phyloP scores from a whole-genome alignment of 768 basidiomycete species.

The Favolaschia claudopus region DNA sequence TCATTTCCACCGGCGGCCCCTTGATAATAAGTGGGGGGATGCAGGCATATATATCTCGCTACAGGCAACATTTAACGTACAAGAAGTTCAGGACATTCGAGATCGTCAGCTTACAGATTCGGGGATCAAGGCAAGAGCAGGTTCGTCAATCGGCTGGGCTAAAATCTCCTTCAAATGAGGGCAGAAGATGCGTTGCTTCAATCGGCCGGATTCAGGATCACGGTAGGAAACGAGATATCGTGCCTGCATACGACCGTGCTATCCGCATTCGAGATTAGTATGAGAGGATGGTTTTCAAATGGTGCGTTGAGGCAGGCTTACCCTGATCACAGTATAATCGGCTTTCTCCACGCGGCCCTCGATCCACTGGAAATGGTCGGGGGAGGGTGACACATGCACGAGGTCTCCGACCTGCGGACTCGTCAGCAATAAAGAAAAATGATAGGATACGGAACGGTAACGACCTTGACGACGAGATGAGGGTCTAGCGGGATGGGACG shows the following conservation, averaged over 20 bases:
- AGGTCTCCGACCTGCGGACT: constrained; percentile 11
- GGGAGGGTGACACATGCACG: constrained; percentile 10
- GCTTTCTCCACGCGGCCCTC: constrained; percentile 14
- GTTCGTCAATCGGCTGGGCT: neutral
- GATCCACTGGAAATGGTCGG: constrained; percentile 9
- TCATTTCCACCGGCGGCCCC: constrained; percentile 1
- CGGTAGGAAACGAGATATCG: constrained; percentile 13
- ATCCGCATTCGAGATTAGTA: no score
- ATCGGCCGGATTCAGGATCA: constrained; percentile 1
- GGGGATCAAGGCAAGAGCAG: constrained; percentile 2
- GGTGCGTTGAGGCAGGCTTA: neutral
- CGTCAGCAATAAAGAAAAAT: neutral
- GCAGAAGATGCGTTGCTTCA: constrained; percentile 4
- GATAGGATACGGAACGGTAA: neutral
- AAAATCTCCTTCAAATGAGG: constrained; percentile 4
- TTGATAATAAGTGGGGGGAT: neutral
- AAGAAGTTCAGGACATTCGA: neutral
- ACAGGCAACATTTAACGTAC: neutral
- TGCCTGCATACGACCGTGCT: neutral
- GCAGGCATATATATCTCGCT: constrained; percentile 18
- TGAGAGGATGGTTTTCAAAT: neutral
- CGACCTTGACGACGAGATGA: constrained; percentile 2
- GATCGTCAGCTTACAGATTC: no score
- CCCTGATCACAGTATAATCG: constrained; percentile 6
- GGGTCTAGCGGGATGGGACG: neutral